Percentiles rank a stretch among this genome's conserved stretches.
These are phyloP conservation scores for Thelephora ganbajun DNA, from an alignment of 768 basidiomycete species.

Conservation along the genomic window DNA sequence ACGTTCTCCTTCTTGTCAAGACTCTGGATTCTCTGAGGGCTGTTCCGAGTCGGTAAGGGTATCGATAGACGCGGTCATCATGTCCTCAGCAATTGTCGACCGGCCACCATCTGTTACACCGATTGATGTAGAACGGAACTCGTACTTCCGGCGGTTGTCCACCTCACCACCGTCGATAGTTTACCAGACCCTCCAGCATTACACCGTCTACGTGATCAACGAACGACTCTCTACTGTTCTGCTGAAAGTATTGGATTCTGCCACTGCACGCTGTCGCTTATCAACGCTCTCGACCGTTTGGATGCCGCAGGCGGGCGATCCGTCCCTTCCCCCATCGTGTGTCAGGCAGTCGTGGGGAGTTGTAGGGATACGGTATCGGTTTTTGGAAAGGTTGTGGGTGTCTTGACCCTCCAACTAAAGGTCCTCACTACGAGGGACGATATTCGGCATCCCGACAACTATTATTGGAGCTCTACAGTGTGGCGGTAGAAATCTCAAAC, in stretches of 20 bases:
- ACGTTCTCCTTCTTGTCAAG: constrained; percentile 22
- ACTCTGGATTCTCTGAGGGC: constrained; percentile 13
- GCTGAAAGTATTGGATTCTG: constrained; percentile 75
- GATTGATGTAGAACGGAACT: constrained; percentile 71
- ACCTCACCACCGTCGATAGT: constrained; percentile 56
- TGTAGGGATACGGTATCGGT: constrained; percentile 75
- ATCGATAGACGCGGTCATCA: constrained; percentile 16
- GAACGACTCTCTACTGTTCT: constrained; percentile 73
- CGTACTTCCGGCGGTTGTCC: constrained; percentile 90
- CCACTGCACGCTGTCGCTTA: constrained; percentile 73
- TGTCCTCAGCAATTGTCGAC: constrained; percentile 26
- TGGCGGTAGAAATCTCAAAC: constrained; percentile 72
- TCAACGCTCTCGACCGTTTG: constrained; percentile 90
- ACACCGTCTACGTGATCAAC: constrained; percentile 69
- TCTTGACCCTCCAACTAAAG: constrained; percentile 69
- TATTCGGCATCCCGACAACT: constrained; percentile 79
- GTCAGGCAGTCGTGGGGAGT: constrained; percentile 65
- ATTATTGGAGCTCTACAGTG: constrained; percentile 77
- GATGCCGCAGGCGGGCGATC: constrained; percentile 64
- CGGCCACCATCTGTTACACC: constrained; percentile 30
- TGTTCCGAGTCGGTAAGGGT: constrained; percentile 8
- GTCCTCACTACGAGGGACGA: constrained; percentile 64
- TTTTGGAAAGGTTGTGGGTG: constrained; percentile 79
- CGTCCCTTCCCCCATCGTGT: constrained; percentile 55
- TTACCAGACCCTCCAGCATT: constrained; percentile 79